Evolutionary conservation across 192 early-diverging fungal genomes (phyloP).

Genomic region (Linnemannia exigua): DNA sequence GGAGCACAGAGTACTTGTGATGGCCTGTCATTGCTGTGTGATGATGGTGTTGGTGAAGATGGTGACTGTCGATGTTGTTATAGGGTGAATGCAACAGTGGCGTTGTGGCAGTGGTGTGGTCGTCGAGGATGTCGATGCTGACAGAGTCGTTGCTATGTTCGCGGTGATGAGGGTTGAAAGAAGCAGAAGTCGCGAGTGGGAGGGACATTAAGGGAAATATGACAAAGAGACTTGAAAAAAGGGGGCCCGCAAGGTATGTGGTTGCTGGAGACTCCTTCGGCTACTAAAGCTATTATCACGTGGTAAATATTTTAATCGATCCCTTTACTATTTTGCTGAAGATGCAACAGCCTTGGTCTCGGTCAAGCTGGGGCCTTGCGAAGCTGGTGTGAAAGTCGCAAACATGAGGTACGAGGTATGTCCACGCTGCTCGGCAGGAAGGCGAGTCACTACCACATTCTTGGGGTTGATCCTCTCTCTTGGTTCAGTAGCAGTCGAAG

Average conservation of each 20-base stretch:
- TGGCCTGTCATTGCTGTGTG: constrained; percentile 33
- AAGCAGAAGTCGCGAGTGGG: constrained; percentile 13
- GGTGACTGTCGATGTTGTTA: background rate
- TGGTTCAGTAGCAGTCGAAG: constrained; percentile 5
- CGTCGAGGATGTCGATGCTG: constrained; percentile 57
- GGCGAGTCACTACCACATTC: constrained; percentile 74
- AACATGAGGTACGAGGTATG: constrained; percentile 98
- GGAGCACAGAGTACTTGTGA: constrained; percentile 91
- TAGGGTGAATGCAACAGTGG: background rate
- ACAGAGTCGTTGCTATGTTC: constrained; percentile 35
- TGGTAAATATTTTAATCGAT: background rate
- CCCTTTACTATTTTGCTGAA: background rate
- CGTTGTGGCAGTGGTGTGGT: constrained; percentile 18
- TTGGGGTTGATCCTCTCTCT: constrained; percentile 53
- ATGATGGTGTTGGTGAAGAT: constrained; percentile 16
- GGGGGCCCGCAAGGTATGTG: background rate
- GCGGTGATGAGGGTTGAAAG: constrained; percentile 16
- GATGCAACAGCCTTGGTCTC: constrained; percentile 13
- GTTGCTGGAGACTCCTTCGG: background rate
- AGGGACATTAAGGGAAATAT: constrained; percentile 18
- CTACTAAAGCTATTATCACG: background rate
- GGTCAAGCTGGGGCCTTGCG: constrained; percentile 25
- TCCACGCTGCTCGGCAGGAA: constrained; percentile 73
- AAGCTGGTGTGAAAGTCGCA: constrained; percentile 80
- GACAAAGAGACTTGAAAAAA: background rate